Evolutionary conservation across 2,329 filamentous ascomycete genomes (phyloP).

Genomic region (Sclerotinia glacialis): DNA sequence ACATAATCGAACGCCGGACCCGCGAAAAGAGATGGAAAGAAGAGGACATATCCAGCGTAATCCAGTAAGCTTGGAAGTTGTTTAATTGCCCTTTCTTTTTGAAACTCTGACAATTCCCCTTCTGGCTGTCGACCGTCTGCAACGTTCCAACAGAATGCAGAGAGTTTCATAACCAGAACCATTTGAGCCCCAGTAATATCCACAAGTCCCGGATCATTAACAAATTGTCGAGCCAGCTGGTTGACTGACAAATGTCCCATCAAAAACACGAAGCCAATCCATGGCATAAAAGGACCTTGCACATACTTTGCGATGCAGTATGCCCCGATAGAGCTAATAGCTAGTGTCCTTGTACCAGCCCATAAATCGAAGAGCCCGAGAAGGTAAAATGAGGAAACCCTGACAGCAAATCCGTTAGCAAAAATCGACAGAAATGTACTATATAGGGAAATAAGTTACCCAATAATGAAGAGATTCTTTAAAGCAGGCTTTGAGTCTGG

Average conservation of each 20-base stretch:
- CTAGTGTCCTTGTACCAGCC: constrained; percentile 74
- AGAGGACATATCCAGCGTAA: constrained; percentile 86
- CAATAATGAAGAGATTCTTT: constrained; percentile 86
- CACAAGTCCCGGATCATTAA: constrained; percentile 61
- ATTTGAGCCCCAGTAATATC: constrained; percentile 97
- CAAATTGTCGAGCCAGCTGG: constrained; percentile 78
- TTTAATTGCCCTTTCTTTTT: constrained; percentile 76
- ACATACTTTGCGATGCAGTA: constrained; percentile 83
- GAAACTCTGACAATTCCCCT: constrained; percentile 77
- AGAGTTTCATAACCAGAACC: constrained; percentile 97
- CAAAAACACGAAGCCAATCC: constrained; percentile 88
- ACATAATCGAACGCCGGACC: constrained; percentile 93
- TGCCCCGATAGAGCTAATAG: constrained; percentile 73
- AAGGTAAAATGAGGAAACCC: constrained; percentile 83
- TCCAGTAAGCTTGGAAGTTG: constrained; percentile 74
- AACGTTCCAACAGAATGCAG: constrained; percentile 96
- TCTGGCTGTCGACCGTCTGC: constrained; percentile 83
- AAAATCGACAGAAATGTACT: background rate
- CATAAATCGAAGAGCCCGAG: constrained; percentile 92
- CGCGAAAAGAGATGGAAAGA: constrained; percentile 87
- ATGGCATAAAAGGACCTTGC: constrained; percentile 92
- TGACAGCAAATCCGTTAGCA: constrained; percentile 39
- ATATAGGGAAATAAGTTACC: constrained; percentile 47
- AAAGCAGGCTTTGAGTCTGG: constrained; percentile 78
- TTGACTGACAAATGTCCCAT: constrained; percentile 95